phyloP scores from a whole-genome alignment of 2,329 filamentous ascomycete genomes.

The Ophiocordyceps camponoti-leonardi region DNA sequence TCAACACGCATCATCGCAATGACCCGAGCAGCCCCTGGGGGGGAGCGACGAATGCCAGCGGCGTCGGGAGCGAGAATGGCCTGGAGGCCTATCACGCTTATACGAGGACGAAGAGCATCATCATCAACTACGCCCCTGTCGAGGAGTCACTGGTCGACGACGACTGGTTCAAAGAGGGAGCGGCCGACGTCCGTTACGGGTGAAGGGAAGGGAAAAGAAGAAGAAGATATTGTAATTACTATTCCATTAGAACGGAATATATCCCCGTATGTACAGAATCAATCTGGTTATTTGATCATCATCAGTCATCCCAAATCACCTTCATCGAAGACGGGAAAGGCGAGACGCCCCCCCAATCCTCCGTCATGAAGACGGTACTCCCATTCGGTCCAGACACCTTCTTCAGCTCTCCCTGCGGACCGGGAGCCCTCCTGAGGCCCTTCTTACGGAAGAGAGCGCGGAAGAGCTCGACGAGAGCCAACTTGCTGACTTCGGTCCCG shows the following conservation, averaged over 20 bases:
- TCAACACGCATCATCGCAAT: slow-evolving; percentile 51
- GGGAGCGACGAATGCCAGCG: slow-evolving; percentile 41
- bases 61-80: slow-evolving; percentile 59
- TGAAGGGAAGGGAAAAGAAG: slow-evolving; percentile 3
- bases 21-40: slow-evolving; percentile 59
- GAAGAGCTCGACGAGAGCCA: slow-evolving; percentile 51
- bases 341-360: slow-evolving; percentile 39
- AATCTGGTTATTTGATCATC: background rate
- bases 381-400: slow-evolving; percentile 39
- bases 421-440: slow-evolving; percentile 42
- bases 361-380: slow-evolving; percentile 43
- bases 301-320: slow-evolving; percentile 25
- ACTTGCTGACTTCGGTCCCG: slow-evolving; percentile 40
- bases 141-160: slow-evolving; percentile 34
- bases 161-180: slow-evolving; percentile 51
- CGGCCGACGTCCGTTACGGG: slow-evolving; percentile 27
- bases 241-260: background rate
- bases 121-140: slow-evolving; percentile 48
- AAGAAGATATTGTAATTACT: no score
- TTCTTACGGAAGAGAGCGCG: slow-evolving; percentile 43
- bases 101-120: slow-evolving; percentile 45
- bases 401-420: slow-evolving; percentile 50
- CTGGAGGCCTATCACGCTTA: slow-evolving; percentile 44
- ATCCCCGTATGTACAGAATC: no score
- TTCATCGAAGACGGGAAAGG: slow-evolving; percentile 36